Evolutionary conservation across 2,329 filamentous ascomycete species (phyloP), one percentile per base, ranked within the genome.

Genomic region (Nothomitra cinnamomea): DNA sequence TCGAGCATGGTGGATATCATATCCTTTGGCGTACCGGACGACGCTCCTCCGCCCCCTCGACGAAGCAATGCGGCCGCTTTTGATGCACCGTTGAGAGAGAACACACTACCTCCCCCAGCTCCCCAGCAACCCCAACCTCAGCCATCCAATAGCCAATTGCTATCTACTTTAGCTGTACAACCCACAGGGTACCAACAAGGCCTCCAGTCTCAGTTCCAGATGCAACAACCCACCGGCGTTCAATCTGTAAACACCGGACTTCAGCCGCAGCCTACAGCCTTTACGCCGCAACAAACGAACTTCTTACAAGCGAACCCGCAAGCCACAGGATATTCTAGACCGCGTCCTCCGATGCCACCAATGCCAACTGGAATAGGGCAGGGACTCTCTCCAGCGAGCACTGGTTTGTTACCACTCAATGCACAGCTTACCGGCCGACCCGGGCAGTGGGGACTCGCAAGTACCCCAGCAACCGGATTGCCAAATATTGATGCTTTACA

Each of bases 1-100:
- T 96, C 90, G 2, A 95, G 92, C 69, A 96, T 98, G 89, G 92
- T 98, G 41, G 92, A 98, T 64, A 98, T 98, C 54, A 98, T 98
- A 64, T 95, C 88, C 56, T 98, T 98, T 65, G 87, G 83, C 60
- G 78, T 95, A 22, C 80, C 79, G 0, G 92, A 98, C 58, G 83
- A 90, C 25, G 72, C 71, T 13, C 60, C 70, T 15, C 67, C 67
- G 41, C 69, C 76, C 19, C 67, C 75, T n/a, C 69, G 72, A 2
- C 73, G 73, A 53, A 78, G 72, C 56, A 89, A 86, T 66, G 79
- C 79, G 15, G 82, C 86, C 1, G 83, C 80, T 60, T 87, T 90
- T 63, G 79, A 77, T 63, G 70, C 77, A 50, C 71, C 75, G 25
- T 61, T 74, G 40, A 61, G 69, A 58, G 68, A 75, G 57, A 74